These are phyloP conservation scores for Blastobotrys persicus DNA, from an alignment of 1,139 yeast species.

Conservation along the genomic window DNA sequence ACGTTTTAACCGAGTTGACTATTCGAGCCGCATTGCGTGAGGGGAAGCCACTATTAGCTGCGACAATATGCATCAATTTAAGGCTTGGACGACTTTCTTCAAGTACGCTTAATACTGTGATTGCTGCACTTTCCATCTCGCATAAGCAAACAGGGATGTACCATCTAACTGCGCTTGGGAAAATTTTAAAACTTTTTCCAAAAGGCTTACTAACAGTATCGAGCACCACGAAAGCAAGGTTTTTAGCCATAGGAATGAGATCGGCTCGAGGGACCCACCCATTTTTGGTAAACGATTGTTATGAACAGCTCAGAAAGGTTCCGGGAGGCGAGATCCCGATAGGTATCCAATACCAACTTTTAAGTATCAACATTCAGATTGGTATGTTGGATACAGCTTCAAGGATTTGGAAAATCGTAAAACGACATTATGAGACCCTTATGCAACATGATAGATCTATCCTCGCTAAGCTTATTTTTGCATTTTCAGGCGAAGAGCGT, in stretches of 20 bases:
- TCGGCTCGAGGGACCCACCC: constrained; percentile 21
- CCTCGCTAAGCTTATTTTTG: constrained; percentile 24
- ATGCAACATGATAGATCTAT: constrained; percentile 18
- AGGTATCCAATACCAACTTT: constrained; percentile 18
- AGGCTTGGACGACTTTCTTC: neutral
- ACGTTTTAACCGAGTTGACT: constrained; percentile 4
- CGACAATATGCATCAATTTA: constrained; percentile 5
- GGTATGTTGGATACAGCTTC: constrained; percentile 2
- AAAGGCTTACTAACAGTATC: neutral
- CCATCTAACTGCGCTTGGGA: constrained; percentile 9
- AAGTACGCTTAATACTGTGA: neutral
- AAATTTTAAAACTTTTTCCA: constrained; percentile 5
- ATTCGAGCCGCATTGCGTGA: constrained; percentile 9
- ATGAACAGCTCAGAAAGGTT: constrained; percentile 16
- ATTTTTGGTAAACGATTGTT: constrained; percentile 27
- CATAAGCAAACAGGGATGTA: constrained; percentile 7
- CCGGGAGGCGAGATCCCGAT: constrained; percentile 26
- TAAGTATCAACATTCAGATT: constrained; percentile 18
- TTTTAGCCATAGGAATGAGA: constrained; percentile 20
- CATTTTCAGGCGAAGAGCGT: constrained; percentile 25
- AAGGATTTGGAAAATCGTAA: constrained; percentile 19
- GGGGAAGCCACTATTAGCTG: constrained; percentile 14
- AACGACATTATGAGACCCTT: constrained; percentile 12
- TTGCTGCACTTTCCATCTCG: constrained; percentile 1
- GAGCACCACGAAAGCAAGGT: constrained; percentile 17